Evolutionary conservation across 192 early-diverging fungal species (phyloP), one percentile per base, ranked within the genome.

Genomic region (Coemansia asiatica): DNA sequence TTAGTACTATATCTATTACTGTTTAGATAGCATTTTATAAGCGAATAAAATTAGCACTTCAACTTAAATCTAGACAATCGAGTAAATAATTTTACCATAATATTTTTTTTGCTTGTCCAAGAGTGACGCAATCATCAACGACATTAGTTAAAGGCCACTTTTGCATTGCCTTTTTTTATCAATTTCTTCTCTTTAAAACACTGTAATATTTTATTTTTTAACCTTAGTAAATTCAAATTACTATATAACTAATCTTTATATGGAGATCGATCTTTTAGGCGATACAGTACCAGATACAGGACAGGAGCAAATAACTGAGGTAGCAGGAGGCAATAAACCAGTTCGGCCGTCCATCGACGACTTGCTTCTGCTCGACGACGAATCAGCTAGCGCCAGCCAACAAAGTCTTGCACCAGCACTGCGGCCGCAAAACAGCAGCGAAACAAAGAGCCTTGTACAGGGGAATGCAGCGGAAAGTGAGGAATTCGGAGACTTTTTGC

Each of bases 401-500:
- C 40, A 44, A 44, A 44, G 40, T 12, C 28, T 76, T 36, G 60
- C 35, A 3, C 68, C 68, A 29, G 68, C 64, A 2, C 61, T 76
- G 16, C 64, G 56, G 36, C 74, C 68, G 1, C 67, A 66, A 4
- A 27, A 6, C 55, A 56, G 12, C 21, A 23, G 8, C 4, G 50
- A 1, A 26, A 26, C 15, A 5, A 8, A 28, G 18, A 7, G 16
- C 23, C 27, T 47, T 36, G n/a, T 6, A 4, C 29, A 47, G 7
- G 35, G 7, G 1, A 48, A 26, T 2, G 44, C 29, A 44, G 49
- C 10, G 27, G 59, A 60, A 2, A 18, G 19, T 3, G 69, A 77
- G 21, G 72, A 69, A 6, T 81, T 75, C 63, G 78, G 78, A 23
- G 69, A 74, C 18, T 75, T 75, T 40, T 44, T 72, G 4, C 65